A percentile compares a stretch with the other conserved stretches of the same genome.
These are phyloP conservation scores for Lepidopterella palustris DNA, from an alignment of 495 filamentous ascomycete species.

Conservation along the genomic window DNA sequence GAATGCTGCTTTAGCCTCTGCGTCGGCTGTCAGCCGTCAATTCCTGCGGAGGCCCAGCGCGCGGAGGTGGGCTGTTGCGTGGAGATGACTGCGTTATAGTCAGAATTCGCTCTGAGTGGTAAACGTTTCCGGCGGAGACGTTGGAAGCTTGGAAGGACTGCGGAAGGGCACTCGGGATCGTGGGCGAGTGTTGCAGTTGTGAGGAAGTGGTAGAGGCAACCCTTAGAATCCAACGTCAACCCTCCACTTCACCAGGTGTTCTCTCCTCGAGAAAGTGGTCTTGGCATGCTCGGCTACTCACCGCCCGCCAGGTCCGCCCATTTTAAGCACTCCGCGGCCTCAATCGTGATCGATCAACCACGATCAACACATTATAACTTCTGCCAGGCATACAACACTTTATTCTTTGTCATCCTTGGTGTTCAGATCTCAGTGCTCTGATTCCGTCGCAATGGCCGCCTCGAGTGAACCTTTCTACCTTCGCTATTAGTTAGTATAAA, in stretches of 20 bases:
- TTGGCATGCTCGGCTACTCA: conserved; percentile 6
- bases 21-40: conserved; percentile 30
- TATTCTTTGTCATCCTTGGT: too few species aligned
- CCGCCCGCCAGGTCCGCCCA: not conserved
- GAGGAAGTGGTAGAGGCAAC: not conserved
- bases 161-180: not conserved
- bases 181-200: not conserved
- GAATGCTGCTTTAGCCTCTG: conserved; percentile 9
- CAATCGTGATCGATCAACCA: too few species aligned
- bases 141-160: not conserved
- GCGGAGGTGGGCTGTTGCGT: conserved; percentile 20
- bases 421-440: too few species aligned
- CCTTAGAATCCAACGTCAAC: not conserved
- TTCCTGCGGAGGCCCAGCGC: conserved; percentile 15
- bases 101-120: not conserved
- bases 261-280: conserved; percentile 2
- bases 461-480: conserved; percentile 84
- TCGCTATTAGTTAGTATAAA: conserved; percentile 77
- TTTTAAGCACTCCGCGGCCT: too few species aligned
- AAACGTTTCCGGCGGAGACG: not conserved
- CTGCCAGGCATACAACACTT: too few species aligned
- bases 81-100: not conserved
- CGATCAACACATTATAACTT: too few species aligned
- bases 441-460: conserved; percentile 44
- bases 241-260: conserved; percentile 9